Evolutionary conservation across 164 flowering plant species (phyloP), one percentile per base, ranked within the genome.

Genomic region (Pachysandra terminalis): DNA sequence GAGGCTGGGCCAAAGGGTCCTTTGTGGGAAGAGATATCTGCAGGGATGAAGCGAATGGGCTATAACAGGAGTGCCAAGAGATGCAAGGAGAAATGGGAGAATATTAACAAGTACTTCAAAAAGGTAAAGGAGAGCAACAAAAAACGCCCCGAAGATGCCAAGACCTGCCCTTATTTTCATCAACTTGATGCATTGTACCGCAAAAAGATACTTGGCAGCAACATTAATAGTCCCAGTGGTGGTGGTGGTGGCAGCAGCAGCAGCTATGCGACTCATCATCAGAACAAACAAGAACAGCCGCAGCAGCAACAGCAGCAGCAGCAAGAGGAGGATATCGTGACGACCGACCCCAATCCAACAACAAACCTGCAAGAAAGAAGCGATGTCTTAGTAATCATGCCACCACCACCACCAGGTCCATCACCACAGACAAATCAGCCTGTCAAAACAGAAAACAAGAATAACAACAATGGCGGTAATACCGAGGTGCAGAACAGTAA

Each of bases 21-120:
- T 27, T 78, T 85, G 0, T 87, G 93, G 93, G 93, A 87, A 68
- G 93, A 87, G 72, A 81, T 87, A 58, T 84, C 90, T 0, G 63
- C 76, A 0, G 83, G 81, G 16, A 85, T 87, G 92, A 64, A 35
- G 26, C 63, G 72, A 58, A 68, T 82, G 77, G 90, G 92, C 0
- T 85, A 87, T 72, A 80, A 75, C 53, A 78, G 92, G 59, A 86
- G 80, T 59, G 66, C 90, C 28, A 85, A 85, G 73, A 78, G 90
- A 72, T 87, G 90, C 81, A 87, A 87, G 61, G 92, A 87, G 68
- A 87, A 87, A 76, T 87, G 92, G 92, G 92, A 87, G 77, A 87
- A 86, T 64, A 87, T 87, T 65, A 85, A 87, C 75, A 87, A 85
- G 81, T 87, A 86, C 78, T 85, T 79, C 78, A 85, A 84, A 74